These are phyloP conservation scores for Collybia mongolica DNA, from an alignment of 768 basidiomycete species.

Conservation along the genomic window DNA sequence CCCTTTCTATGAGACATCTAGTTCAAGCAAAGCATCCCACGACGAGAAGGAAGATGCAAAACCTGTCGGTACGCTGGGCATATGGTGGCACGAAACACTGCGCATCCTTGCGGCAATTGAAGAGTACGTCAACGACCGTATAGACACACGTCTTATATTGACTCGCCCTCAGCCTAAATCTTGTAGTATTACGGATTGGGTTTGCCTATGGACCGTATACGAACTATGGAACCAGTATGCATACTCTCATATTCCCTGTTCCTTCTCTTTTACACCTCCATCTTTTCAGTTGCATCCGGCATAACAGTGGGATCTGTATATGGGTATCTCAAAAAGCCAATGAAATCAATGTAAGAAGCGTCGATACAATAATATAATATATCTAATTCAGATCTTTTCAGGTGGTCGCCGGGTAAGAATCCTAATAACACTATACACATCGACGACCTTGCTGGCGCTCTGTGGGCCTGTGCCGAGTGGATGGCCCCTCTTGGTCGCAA, in stretches of 20 bases:
- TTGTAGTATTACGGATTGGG: slow-evolving; percentile 74
- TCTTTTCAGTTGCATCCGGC: slow-evolving; percentile 56
- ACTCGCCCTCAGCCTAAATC: slow-evolving; percentile 56
- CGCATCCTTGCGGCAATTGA: slow-evolving; percentile 72
- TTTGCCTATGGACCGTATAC: slow-evolving; percentile 83
- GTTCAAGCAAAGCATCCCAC: slow-evolving; percentile 52
- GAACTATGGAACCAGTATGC: slow-evolving; percentile 64
- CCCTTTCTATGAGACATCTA: slow-evolving; percentile 73
- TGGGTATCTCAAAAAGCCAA: slow-evolving; percentile 78
- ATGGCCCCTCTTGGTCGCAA: slow-evolving; percentile 61
- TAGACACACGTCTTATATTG: slow-evolving; percentile 11
- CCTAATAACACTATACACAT: slow-evolving; percentile 75
- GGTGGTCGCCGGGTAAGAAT: slow-evolving; percentile 80
- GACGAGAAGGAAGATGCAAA: slow-evolving; percentile 76
- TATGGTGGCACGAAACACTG: slow-evolving; percentile 89
- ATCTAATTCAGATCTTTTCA: slow-evolving; percentile 21
- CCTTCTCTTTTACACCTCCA: slow-evolving; percentile 11
- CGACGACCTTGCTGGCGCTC: slow-evolving; percentile 74
- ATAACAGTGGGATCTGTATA: slow-evolving; percentile 80
- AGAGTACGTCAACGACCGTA: slow-evolving; percentile 43
- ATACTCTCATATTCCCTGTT: slow-evolving; percentile 2
- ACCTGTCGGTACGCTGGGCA: slow-evolving; percentile 67
- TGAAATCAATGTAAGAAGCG: slow-evolving; percentile 73
- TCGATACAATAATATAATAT: slow-evolving; percentile 12
- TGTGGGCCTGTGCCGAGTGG: slow-evolving; percentile 80